A percentile compares a stretch with the other conserved stretches of the same genome.
Conservation (phyloP, 2,329 filamentous ascomycete genomes). For the Neonectria faginata region DNA sequence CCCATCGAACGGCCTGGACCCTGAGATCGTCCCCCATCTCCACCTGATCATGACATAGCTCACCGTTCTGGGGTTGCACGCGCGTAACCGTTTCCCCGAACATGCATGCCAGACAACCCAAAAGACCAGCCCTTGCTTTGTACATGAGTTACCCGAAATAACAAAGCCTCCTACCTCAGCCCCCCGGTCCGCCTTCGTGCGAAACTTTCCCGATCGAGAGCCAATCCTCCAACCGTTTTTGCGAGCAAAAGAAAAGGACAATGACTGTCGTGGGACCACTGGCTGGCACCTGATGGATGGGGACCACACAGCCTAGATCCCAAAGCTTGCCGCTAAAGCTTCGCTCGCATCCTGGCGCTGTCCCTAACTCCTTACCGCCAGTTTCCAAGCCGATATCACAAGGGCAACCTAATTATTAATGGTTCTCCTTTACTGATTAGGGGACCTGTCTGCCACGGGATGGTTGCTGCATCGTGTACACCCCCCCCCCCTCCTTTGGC, state of each 20-base stretch:
- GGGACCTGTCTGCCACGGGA: constrained; percentile 36
- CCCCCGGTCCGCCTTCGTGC: background rate
- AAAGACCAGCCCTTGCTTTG: constrained; percentile 13
- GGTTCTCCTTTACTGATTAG: constrained; percentile 6
- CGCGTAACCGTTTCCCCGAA: constrained; percentile 31
- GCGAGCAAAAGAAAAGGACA: background rate
- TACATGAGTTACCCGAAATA: background rate
- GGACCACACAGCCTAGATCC: constrained; percentile 10
- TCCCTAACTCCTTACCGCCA: constrained; percentile 41
- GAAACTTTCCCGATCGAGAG: background rate
- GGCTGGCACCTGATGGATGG: constrained; percentile 11
- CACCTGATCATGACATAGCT: constrained; percentile 40
- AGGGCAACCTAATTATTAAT: constrained; percentile 17
- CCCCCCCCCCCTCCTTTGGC: constrained; percentile 26
- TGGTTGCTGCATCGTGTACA: constrained; percentile 19
- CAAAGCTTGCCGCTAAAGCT: constrained; percentile 8
- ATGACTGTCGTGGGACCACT: constrained; percentile 8
- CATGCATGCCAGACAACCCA: background rate
- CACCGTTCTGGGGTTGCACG: constrained; percentile 38
- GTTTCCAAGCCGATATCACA: constrained; percentile 37
- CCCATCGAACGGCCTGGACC: constrained; percentile 46
- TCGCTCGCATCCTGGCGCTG: background rate
- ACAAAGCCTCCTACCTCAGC: background rate
- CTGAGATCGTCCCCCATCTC: constrained; percentile 42
- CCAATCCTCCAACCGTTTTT: background rate